These are phyloP conservation scores for Aspergillus kassunensis DNA, from an alignment of 495 filamentous ascomycete genomes.

Conservation along the genomic window DNA sequence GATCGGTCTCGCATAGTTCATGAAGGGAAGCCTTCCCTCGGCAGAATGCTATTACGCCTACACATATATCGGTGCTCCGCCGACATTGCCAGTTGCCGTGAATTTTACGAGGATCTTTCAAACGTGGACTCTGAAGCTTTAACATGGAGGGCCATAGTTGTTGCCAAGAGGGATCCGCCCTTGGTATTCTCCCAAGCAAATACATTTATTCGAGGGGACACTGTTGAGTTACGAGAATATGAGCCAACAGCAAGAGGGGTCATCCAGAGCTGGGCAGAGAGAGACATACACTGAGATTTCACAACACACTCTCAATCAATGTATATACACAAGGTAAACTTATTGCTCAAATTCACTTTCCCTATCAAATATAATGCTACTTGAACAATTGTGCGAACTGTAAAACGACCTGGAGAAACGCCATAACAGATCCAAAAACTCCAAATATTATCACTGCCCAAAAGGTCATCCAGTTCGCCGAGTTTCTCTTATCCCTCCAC, in stretches of 20 bases:
- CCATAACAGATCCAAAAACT: too few relatives aligned
- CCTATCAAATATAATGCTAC: too few relatives aligned
- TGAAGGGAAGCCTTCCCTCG: constrained; percentile 40
- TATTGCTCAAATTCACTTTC: too few relatives aligned
- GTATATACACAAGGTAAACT: too few relatives aligned
- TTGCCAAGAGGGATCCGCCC: constrained; percentile 28
- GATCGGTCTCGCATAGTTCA: constrained; percentile 32
- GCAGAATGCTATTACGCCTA: constrained; percentile 35
- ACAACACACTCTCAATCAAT: too few relatives aligned
- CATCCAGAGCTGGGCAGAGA: constrained; percentile 43
- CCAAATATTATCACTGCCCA: too few relatives aligned
- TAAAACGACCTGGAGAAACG: too few relatives aligned
- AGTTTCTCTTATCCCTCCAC: too few relatives aligned
- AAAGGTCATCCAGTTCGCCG: too few relatives aligned
- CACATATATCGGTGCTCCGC: constrained; percentile 50
- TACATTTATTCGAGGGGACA: constrained; percentile 33
- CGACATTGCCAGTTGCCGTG: constrained; percentile 30
- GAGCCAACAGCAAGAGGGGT: constrained; percentile 33
- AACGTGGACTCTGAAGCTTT: constrained; percentile 33
- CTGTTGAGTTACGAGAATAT: constrained; percentile 41
- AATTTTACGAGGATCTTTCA: constrained; percentile 38
- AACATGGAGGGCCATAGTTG: constrained; percentile 34
- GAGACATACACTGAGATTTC: not conserved
- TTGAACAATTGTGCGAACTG: too few relatives aligned
- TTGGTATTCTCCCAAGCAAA: constrained; percentile 43